Percentiles rank a stretch among this genome's conserved stretches.
These are phyloP conservation scores for Arthrobotrys iridis DNA, from an alignment of 2,329 filamentous ascomycete genomes.

Conservation along the genomic window DNA sequence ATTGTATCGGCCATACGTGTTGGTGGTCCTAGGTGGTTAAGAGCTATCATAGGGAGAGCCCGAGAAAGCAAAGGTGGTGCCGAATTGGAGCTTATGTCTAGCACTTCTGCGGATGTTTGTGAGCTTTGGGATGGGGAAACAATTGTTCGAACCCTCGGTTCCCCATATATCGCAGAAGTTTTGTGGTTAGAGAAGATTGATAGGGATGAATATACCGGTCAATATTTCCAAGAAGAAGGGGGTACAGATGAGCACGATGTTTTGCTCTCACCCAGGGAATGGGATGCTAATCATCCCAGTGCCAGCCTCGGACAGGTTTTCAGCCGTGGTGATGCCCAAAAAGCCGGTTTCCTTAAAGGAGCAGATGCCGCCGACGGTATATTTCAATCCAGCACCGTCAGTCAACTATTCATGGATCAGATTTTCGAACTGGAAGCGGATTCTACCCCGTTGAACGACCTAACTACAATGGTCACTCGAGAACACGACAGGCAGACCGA, in stretches of 20 bases:
- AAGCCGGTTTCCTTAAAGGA: not conserved
- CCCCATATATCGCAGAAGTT: slow-evolving; percentile 60
- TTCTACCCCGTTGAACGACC: not conserved
- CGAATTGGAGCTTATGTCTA: slow-evolving; percentile 63
- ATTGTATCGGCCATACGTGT: slow-evolving; percentile 60
- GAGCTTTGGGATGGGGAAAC: slow-evolving; percentile 61
- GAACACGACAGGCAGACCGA: too few relatives aligned
- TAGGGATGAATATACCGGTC: not conserved
- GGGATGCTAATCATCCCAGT: not conserved
- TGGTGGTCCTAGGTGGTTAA: slow-evolving; percentile 56
- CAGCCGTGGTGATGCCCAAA: slow-evolving; percentile 3
- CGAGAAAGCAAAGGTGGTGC: slow-evolving; percentile 60
- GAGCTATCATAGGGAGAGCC: slow-evolving; percentile 62
- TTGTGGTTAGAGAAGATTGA: slow-evolving; percentile 54
- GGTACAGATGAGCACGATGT: too few relatives aligned
- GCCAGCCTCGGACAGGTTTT: slow-evolving; percentile 4
- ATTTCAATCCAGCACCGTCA: not conserved
- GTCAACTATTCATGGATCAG: not conserved
- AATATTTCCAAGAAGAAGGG: not conserved
- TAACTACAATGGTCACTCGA: not conserved
- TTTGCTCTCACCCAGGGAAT: not conserved
- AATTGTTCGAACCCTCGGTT: slow-evolving; percentile 60
- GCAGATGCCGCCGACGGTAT: not conserved
- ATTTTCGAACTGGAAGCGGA: slow-evolving; percentile 20
- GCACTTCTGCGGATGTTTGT: slow-evolving; percentile 62